These are phyloP conservation scores for Ilyonectria mors-panacis DNA, from an alignment of 2,329 filamentous ascomycete genomes.

Conservation along the genomic window DNA sequence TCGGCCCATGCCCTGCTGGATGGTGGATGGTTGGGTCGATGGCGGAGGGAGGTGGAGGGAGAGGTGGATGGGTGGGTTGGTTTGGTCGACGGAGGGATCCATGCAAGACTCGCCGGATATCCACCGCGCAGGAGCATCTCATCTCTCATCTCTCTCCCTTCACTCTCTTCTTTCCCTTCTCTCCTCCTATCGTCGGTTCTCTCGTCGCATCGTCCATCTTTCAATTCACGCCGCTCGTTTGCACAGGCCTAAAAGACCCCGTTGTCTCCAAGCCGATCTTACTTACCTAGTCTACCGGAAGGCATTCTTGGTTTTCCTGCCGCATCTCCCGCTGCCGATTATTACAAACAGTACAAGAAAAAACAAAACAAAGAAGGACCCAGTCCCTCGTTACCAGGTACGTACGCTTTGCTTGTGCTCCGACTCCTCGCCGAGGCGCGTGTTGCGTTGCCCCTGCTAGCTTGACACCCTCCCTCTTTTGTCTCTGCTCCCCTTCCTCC, in stretches of 20 bases:
- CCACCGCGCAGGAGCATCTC: constrained; percentile 44
- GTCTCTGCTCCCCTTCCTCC: constrained; percentile 33
- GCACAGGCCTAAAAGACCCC: constrained; percentile 51
- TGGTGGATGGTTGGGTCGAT: constrained; percentile 17
- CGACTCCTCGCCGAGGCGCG: constrained; percentile 42
- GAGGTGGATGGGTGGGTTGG: constrained; percentile 11
- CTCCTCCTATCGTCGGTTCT: constrained; percentile 48
- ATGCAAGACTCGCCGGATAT: constrained; percentile 43
- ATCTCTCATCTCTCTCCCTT: constrained; percentile 46
- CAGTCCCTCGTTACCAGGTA: constrained; percentile 43
- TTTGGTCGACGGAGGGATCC: constrained; percentile 36
- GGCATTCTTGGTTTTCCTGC: constrained; percentile 36
- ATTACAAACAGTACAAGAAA: constrained; percentile 36
- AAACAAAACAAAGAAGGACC: constrained; percentile 37
- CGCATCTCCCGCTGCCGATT: constrained; percentile 44
- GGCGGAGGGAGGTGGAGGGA: constrained; percentile 20
- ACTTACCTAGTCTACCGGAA: constrained; percentile 38
- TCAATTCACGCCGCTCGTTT: constrained; percentile 59
- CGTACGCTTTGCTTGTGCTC: constrained; percentile 36
- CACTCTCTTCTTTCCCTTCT: constrained; percentile 43
- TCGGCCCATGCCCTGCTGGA: neutral
- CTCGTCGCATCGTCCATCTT: constrained; percentile 47
- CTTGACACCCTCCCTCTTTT: constrained; percentile 33
- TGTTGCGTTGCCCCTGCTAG: constrained; percentile 42
- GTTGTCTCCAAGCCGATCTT: constrained; percentile 45